Percentiles rank a stretch among this genome's conserved stretches.
These are phyloP conservation scores for Colletotrichum sublineola DNA, from an alignment of 2,329 filamentous ascomycete species.

Conservation along the genomic window DNA sequence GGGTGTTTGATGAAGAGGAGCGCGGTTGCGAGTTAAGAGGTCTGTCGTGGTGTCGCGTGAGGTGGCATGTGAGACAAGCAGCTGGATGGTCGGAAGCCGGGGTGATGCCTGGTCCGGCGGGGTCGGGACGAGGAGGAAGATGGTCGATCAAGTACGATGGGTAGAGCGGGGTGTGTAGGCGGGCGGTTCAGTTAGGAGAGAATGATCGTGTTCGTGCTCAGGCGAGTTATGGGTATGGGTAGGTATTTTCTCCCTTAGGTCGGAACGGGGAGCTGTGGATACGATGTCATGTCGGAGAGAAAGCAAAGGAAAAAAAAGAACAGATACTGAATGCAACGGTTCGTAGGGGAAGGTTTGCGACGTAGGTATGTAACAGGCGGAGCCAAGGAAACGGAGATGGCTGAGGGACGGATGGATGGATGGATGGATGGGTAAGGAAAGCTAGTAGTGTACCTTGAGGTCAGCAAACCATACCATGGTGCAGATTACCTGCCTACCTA, in stretches of 20 bases:
- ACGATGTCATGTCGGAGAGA: background rate
- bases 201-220: background rate
- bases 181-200: background rate
- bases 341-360: background rate
- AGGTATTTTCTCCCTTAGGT: background rate
- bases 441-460: background rate
- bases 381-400: background rate
- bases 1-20: background rate
- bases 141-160: background rate
- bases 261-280: background rate
- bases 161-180: background rate
- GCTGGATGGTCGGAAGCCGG: slow-evolving; percentile 27
- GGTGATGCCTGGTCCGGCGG: slow-evolving; percentile 33
- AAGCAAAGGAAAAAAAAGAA: background rate
- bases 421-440: too few species aligned
- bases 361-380: background rate
- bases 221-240: background rate
- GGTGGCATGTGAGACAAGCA: slow-evolving; percentile 34
- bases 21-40: slow-evolving; percentile 7
- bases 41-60: slow-evolving; percentile 31
- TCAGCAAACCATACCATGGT: slow-evolving; percentile 2
- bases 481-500: background rate
- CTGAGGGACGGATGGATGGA: background rate
- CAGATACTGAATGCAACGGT: background rate
- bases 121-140: slow-evolving; percentile 18